These are phyloP conservation scores for Tremella fuciformis DNA, from an alignment of 768 basidiomycete species.

Conservation along the genomic window DNA sequence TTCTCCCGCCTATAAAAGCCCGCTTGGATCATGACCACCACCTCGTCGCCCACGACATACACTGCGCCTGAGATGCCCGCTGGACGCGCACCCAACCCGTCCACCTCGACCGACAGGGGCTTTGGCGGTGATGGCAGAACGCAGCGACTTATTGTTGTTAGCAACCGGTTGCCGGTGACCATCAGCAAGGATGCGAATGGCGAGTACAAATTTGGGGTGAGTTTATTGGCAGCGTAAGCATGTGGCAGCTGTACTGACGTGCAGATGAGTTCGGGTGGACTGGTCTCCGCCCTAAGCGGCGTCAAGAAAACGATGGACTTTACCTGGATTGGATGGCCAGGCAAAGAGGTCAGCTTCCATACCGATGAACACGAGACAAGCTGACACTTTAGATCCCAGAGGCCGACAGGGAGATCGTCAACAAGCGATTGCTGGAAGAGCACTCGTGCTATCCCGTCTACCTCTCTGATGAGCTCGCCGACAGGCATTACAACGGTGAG, in stretches of 20 bases:
- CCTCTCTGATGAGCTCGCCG: slow-evolving; percentile 96
- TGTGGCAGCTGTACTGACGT: slow-evolving; percentile 1
- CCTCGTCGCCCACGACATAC: slow-evolving; percentile 14
- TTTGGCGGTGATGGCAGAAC: slow-evolving; percentile 21
- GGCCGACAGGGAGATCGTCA: slow-evolving; percentile 85
- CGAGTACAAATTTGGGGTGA: slow-evolving; percentile 78
- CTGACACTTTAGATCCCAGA: slow-evolving; percentile 65
- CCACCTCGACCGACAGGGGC: slow-evolving; percentile 1
- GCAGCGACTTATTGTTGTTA: slow-evolving; percentile 84
- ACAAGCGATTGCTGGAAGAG: slow-evolving; percentile 87
- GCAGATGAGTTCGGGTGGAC: slow-evolving; percentile 94
- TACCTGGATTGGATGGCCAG: slow-evolving; percentile 96
- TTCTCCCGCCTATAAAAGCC: background rate
- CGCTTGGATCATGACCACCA: slow-evolving; percentile 7
- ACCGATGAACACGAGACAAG: background rate
- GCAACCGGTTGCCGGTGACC: slow-evolving; percentile 91
- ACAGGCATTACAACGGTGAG: slow-evolving; percentile 67
- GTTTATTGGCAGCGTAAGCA: slow-evolving; percentile 9
- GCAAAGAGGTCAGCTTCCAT: slow-evolving; percentile 49
- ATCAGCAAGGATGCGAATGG: slow-evolving; percentile 89
- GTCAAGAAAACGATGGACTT: slow-evolving; percentile 98
- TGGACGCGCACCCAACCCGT: background rate
- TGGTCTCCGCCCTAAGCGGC: slow-evolving; percentile 92
- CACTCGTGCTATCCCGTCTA: slow-evolving; percentile 97
- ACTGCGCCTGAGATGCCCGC: slow-evolving; percentile 15